phyloP scores from a whole-genome alignment of 495 filamentous ascomycete species.

The Parachaetomium inaequale region DNA sequence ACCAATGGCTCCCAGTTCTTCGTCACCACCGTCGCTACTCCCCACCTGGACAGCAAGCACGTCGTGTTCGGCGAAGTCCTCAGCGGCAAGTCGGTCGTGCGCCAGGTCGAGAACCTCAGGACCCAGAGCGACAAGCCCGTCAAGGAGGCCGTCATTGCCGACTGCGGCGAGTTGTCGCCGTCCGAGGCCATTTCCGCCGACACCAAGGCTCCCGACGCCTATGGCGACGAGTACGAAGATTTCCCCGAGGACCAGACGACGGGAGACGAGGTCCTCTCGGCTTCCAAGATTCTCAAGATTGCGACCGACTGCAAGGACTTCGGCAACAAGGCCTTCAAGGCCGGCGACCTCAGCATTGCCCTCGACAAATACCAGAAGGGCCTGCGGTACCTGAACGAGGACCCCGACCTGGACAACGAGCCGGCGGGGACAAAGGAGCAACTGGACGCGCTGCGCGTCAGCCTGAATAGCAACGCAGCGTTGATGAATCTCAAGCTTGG shows the following conservation, averaged over 20 bases:
- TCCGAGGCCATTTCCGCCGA: constrained; percentile 59
- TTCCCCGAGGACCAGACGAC: constrained; percentile 79
- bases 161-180: constrained; percentile 82
- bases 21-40: constrained; percentile 87
- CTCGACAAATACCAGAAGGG: constrained; percentile 97
- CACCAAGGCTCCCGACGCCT: constrained; percentile 66
- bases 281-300: constrained; percentile 67
- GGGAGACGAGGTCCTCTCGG: constrained; percentile 49
- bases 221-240: constrained; percentile 92
- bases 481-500: constrained; percentile 73
- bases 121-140: constrained; percentile 79
- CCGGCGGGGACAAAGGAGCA: constrained; percentile 61
- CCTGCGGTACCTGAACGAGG: constrained; percentile 90
- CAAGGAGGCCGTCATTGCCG: constrained; percentile 65
- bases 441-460: constrained; percentile 58
- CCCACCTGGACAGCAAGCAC: constrained; percentile 94
- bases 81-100: constrained; percentile 83
- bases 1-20: constrained; percentile 99
- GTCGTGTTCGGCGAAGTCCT: constrained; percentile 97
- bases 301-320: constrained; percentile 85
- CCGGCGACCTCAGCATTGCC: constrained; percentile 61
- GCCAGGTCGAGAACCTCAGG: constrained; percentile 83
- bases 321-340: constrained; percentile 90
- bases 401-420: constrained; percentile 68
- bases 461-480: constrained; percentile 42